Base-by-base conservation (phyloP, 2,329 filamentous ascomycete genomes). In the Cucurbitaria berberidis region DNA sequence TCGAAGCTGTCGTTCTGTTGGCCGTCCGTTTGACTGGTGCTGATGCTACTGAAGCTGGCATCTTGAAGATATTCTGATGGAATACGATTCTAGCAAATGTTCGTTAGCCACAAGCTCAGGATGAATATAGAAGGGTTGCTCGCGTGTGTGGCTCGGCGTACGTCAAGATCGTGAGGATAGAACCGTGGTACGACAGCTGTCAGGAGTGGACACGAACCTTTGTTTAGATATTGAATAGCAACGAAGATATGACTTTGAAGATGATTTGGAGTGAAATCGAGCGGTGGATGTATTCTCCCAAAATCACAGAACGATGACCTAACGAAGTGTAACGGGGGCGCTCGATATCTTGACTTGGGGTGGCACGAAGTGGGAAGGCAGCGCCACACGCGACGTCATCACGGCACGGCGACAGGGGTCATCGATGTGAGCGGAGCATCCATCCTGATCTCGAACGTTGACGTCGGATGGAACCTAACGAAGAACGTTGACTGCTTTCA, bases 301-400 rank as follows among this genome's bases (percentile, higher is more conserved):
- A 48, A 44, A 30, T 48, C 44, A 41, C 45, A 27, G 32, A 52
- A 51, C 44, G 51, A 57, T 56, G 56, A 55, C 38, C 54, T 48
- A 60, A 49, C 39, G 43, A 44, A 36, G 45, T 44, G 48, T 48
- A 55, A 49, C 48, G 39, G 55, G 48, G 48, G 46, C 41, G n/a
- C 47, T 47, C 54, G 46, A 65, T 64, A 65, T 62, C 64, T 63
- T 67, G 64, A 59, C 51, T 53, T 57, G 51, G 43, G 45, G 54
- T 60, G 51, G 60, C 48, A 65, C 60, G 52, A 69, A 70, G 63
- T 68, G 67, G 66, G 66, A 56, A 63, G 54, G 45, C 62, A 48
- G 52, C 67, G 68, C 68, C 70, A 73, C 69, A 69, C 44, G 45
- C 68, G 61, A 72, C 70, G 69, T 73, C 70, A 73, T 72, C 30